A percentile compares a stretch with the other conserved stretches of the same genome.
These are phyloP conservation scores for Beauveria brongniartii DNA, from an alignment of 2,329 filamentous ascomycete species.

Conservation along the genomic window DNA sequence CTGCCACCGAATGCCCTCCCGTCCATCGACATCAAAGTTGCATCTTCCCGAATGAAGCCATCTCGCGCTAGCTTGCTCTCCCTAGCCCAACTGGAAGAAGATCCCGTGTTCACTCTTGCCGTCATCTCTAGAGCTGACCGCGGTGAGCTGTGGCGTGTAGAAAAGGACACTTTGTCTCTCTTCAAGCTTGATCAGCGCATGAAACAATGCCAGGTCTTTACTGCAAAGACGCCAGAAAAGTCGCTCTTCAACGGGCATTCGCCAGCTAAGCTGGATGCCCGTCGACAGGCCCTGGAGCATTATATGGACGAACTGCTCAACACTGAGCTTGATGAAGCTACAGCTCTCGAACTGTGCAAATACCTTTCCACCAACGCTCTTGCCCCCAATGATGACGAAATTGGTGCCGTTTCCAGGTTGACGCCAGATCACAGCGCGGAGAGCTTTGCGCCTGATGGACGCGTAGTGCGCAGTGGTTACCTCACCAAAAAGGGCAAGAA, in stretches of 20 bases:
- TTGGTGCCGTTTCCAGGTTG: slow-evolving; percentile 21
- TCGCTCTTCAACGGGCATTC: slow-evolving; percentile 86
- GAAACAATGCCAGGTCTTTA: slow-evolving; percentile 64
- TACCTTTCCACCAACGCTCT: slow-evolving; percentile 68
- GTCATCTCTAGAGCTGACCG: slow-evolving; percentile 69
- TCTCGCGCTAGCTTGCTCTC: slow-evolving; percentile 79
- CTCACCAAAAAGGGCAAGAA: slow-evolving; percentile 96
- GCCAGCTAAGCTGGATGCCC: slow-evolving; percentile 84
- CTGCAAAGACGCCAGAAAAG: slow-evolving; percentile 72
- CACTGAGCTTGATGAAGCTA: slow-evolving; percentile 67
- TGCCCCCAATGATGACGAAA: slow-evolving; percentile 54
- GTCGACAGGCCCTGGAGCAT: slow-evolving; percentile 68
- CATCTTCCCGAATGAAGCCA: slow-evolving; percentile 90
- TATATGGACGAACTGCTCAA: slow-evolving; percentile 85
- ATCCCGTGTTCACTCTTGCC: slow-evolving; percentile 88
- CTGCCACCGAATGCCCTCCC: slow-evolving; percentile 83
- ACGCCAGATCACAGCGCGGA: slow-evolving; percentile 22
- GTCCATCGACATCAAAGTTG: slow-evolving; percentile 76
- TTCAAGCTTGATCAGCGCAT: slow-evolving; percentile 75
- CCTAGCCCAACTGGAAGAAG: slow-evolving; percentile 74
- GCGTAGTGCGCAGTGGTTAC: slow-evolving; percentile 76
- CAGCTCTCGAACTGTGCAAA: slow-evolving; percentile 74
- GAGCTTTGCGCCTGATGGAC: slow-evolving; percentile 50
- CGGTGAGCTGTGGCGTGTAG: slow-evolving; percentile 83
- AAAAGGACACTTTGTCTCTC: slow-evolving; percentile 81